These are phyloP conservation scores for Lepidium africanum DNA, from an alignment of 345 rosid species.

Conservation along the genomic window DNA sequence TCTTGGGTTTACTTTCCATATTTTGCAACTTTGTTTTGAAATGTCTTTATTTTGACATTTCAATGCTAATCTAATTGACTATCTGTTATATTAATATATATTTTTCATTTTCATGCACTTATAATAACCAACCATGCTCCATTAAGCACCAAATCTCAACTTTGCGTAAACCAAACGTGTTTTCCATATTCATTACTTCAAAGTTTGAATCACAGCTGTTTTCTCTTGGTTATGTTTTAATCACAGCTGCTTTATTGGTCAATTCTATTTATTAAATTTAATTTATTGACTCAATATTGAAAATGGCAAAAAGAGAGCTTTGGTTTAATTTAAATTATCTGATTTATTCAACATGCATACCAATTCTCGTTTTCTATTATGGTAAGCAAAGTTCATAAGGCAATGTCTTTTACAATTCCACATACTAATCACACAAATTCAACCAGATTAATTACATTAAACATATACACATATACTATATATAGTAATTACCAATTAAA, in stretches of 20 bases:
- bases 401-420: neutral
- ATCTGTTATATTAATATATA: neutral
- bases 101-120: neutral
- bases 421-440: neutral
- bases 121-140: neutral
- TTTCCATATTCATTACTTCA: neutral
- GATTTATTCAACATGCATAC: neutral
- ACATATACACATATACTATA: neutral
- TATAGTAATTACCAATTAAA: neutral
- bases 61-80: neutral
- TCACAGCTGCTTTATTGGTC: constrained; percentile 3
- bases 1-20: too few relatives aligned
- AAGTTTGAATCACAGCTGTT: neutral
- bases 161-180: constrained; percentile 16
- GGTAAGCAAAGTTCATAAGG: neutral
- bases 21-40: neutral
- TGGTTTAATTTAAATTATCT: neutral
- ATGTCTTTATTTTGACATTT: neutral
- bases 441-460: neutral
- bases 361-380: neutral
- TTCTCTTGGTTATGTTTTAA: neutral
- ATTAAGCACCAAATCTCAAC: neutral
- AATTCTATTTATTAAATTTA: neutral
- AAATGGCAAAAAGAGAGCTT: neutral
- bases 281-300: neutral